Evolutionary conservation across 148 eudicot genomes (phyloP), one percentile per base, ranked within the genome.

Genomic region (Spergularia bocconei): DNA sequence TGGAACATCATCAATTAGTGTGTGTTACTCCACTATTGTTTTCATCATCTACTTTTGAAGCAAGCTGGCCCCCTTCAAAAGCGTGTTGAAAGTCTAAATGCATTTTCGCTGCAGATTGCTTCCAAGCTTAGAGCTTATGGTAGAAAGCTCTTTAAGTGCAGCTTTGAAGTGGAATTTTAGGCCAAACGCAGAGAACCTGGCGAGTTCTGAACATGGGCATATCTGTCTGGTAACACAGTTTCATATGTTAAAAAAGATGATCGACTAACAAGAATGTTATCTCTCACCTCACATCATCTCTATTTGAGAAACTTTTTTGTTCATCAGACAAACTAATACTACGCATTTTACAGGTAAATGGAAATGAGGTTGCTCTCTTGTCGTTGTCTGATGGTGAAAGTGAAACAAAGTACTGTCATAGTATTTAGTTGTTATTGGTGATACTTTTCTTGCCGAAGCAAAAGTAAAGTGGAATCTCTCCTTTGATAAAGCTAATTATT

Each of bases 361-460:
- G 94, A 44, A 70, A 69, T 75, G 97, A 91, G 83, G 69, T 90
- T 84, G 92, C 86, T 63, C 79, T 91, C 73, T 69, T 90, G 57
- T 90, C 94, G 67, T 68, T 91, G 72, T 74, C 91, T 50, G 77
- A 69, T 15, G 60, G 79, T 67, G 88, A 84, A 80, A 83, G 72
- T 75, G 82, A 83, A 72, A 82, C 79, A 74, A 85, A 89, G 97
- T 91, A 79, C 60, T 47, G 23, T 55, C 63, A 54, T 60, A 36
- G 16, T 50, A 50, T 53, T 72, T 16, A 60, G 21, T 23, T 39
- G 13, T 68, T 20, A 20, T 39, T 19, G 17, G 23, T 10, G 12
- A 50, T 50, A 53, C 71, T 61, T n/a, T 52, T 15, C 59, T 64
- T 39, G 6, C 66, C 53, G 54, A 70, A 73, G 44, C 39, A 29